A percentile compares a stretch with the other conserved stretches of the same genome.
These are phyloP conservation scores for Udeniomyces megalosporus DNA, from an alignment of 768 basidiomycete species.

Conservation along the genomic window DNA sequence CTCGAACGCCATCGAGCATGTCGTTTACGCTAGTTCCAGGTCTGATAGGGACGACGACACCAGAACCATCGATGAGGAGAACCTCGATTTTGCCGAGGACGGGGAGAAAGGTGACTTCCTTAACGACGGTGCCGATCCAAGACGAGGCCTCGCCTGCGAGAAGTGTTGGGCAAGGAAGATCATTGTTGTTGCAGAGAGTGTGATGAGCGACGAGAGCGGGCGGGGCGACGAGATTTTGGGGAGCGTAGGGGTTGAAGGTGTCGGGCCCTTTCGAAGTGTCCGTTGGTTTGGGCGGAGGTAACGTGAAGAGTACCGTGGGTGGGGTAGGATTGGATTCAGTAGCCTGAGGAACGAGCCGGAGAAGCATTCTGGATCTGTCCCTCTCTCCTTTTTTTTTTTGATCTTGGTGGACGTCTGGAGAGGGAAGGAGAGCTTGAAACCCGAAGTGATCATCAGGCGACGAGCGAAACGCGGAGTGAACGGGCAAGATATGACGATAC, in stretches of 20 bases:
- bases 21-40: background rate
- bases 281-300: slow-evolving; percentile 19
- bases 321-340: slow-evolving; percentile 23
- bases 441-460: no score
- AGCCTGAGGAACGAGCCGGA: slow-evolving; percentile 27
- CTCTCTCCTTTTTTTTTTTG: no score
- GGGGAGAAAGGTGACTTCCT: slow-evolving; percentile 30
- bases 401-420: no score
- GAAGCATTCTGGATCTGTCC: slow-evolving; percentile 27
- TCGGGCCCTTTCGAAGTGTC: background rate
- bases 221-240: slow-evolving; percentile 26
- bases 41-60: slow-evolving; percentile 20
- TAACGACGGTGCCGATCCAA: slow-evolving; percentile 29
- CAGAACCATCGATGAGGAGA: slow-evolving; percentile 25
- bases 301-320: slow-evolving; percentile 31
- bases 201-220: slow-evolving; percentile 26
- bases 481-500: no score
- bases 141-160: slow-evolving; percentile 29
- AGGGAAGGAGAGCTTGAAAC: no score
- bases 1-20: slow-evolving; percentile 1
- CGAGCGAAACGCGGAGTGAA: no score
- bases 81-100: slow-evolving; percentile 20
- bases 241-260: slow-evolving; percentile 10
- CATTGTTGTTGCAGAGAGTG: slow-evolving; percentile 24
- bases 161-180: slow-evolving; percentile 27